These are phyloP conservation scores for Hymenoscyphus salicellus DNA, from an alignment of 2,329 filamentous ascomycete species.

Conservation along the genomic window DNA sequence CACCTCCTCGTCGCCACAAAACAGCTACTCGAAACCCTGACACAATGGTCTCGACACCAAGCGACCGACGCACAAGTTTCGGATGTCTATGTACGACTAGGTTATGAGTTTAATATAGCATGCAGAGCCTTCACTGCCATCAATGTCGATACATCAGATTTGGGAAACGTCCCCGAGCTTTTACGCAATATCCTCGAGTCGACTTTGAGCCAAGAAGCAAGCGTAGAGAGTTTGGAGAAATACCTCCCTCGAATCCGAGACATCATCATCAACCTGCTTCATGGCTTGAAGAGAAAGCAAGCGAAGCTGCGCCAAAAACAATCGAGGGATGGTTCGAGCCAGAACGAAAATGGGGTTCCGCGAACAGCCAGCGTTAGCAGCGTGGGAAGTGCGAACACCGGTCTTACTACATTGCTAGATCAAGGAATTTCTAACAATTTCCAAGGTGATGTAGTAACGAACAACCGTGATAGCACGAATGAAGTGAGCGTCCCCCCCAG, in stretches of 20 bases:
- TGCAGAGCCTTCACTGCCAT: conserved; percentile 96
- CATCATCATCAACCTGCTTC: conserved; percentile 96
- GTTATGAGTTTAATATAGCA: conserved; percentile 99
- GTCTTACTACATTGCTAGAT: conserved; percentile 57
- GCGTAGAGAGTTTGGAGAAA: conserved; percentile 85
- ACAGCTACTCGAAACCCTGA: conserved; percentile 93
- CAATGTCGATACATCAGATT: conserved; percentile 88
- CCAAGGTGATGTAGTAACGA: conserved; percentile 21
- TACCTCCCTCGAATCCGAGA: conserved; percentile 93
- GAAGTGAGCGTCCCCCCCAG: conserved; percentile 45
- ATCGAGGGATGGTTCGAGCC: conserved; percentile 44
- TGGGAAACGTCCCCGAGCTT: conserved; percentile 92
- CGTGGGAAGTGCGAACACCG: conserved; percentile 54
- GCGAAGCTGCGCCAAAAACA: conserved; percentile 73
- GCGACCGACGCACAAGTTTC: conserved; percentile 94
- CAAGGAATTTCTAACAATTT: conserved; percentile 45
- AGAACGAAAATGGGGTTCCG: conserved; percentile 29
- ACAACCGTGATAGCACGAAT: conserved; percentile 28
- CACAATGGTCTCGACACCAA: conserved; percentile 91
- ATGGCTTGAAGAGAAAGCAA: conserved; percentile 95
- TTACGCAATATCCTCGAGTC: conserved; percentile 89
- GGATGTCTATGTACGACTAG: conserved; percentile 93
- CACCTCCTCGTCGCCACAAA: conserved; percentile 97
- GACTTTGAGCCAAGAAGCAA: conserved; percentile 94
- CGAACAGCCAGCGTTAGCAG: conserved; percentile 57